A percentile compares a stretch with the other conserved stretches of the same genome.
Evolutionary conservation across 2,329 filamentous ascomycete genomes (phyloP).

Genomic region (Monosporascus sp.): DNA sequence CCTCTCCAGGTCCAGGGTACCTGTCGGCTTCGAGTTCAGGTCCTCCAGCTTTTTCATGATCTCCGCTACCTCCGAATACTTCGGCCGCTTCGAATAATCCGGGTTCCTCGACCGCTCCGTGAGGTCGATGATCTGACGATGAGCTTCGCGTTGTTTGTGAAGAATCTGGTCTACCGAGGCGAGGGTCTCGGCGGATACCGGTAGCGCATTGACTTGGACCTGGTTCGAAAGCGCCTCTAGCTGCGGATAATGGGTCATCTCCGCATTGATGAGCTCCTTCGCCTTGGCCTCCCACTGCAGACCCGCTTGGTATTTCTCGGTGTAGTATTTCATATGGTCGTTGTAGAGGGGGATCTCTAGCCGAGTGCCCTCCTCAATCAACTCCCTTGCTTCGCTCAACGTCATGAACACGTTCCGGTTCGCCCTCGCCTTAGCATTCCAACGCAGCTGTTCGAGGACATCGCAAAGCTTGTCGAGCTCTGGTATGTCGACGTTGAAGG

Average conservation of each 20-base stretch:
- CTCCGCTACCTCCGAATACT: slow-evolving; percentile 84
- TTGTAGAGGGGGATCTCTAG: slow-evolving; percentile 76
- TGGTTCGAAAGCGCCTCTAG: slow-evolving; percentile 86
- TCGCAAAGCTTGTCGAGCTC: slow-evolving; percentile 80
- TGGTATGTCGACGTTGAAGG: slow-evolving; percentile 86
- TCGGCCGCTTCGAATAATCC: slow-evolving; percentile 74
- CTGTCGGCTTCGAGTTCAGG: slow-evolving; percentile 85
- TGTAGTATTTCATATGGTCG: slow-evolving; percentile 70
- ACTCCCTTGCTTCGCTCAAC: slow-evolving; percentile 70
- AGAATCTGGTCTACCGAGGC: slow-evolving; percentile 83
- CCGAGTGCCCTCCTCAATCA: slow-evolving; percentile 72
- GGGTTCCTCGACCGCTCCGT: slow-evolving; percentile 70
- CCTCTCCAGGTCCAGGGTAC: slow-evolving; percentile 87
- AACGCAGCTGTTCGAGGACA: slow-evolving; percentile 78
- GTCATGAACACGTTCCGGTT: slow-evolving; percentile 62
- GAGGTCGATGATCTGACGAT: slow-evolving; percentile 78
- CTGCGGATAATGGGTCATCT: slow-evolving; percentile 89
- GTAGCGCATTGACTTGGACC: slow-evolving; percentile 63
- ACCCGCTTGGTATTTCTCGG: slow-evolving; percentile 70
- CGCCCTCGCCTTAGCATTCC: slow-evolving; percentile 72
- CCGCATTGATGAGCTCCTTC: slow-evolving; percentile 85
- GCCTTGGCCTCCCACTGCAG: slow-evolving; percentile 90
- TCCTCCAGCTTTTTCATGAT: slow-evolving; percentile 83
- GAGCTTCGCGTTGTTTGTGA: slow-evolving; percentile 91
- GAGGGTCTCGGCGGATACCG: slow-evolving; percentile 77